Base-by-base conservation (phyloP, 441 rosid genomes). In the Pelargonium australe region DNA sequence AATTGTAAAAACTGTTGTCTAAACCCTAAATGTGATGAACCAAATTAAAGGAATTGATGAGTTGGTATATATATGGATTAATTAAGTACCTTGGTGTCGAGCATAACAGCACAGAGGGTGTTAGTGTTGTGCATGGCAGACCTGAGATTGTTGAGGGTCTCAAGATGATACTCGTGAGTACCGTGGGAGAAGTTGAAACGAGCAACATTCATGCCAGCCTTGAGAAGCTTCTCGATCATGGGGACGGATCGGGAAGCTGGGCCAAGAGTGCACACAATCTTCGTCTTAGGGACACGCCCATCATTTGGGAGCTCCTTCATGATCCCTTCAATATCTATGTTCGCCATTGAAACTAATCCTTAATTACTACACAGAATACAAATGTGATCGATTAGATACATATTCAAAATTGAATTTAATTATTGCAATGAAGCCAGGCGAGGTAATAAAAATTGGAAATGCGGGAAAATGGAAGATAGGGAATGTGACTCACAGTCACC, bases 181-280 rank as follows among this genome's bases (percentile, higher is more conserved):
- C 98, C 97, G 68, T 92, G 98, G 3, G 98, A 92, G 78, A 92
- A 92, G 80, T 92, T 92, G 82, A 92, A 92, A 41, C 96, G 84
- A 66, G 98, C 97, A 6, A 90, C 96, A 87, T 90, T 90, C 96
- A 92, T 92, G 68, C 98, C 98, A 2, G 94, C 98, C 67, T 68
- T 81, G 40, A 92, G 80, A 9, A 90, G 86, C 84, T 86, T 92
- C 85, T 92, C 92, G 2, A 81, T 5, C 97, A 87, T 81, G 10
- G 84, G 80, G 9, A 89, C 82, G 13, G 98, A 87, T 76, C 97
- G 80, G 12, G 97, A 90, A 9, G 96, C 91, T 0, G 97, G 97
- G 2, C 98, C 97, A 1, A 90, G 84, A 2, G 97, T 92, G 85
- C 98, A 90, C 6, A 89, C 98, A 73, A 90, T 90, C 87, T 92